Base-by-base conservation (phyloP, 2,329 filamentous ascomycete species). In the Bisporella sp. region DNA sequence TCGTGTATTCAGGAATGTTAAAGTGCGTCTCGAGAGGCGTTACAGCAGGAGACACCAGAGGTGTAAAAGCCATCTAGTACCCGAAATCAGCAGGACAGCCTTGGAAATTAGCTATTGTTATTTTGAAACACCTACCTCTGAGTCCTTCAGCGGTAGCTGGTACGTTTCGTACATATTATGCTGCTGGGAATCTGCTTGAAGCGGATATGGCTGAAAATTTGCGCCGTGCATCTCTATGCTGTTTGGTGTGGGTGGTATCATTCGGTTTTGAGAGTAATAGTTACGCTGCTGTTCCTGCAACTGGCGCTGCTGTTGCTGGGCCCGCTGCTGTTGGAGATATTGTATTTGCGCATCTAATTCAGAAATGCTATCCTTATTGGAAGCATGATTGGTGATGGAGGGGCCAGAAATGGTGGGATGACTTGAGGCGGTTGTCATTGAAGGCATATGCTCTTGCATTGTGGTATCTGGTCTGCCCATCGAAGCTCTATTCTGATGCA, bases 21-120 rank as follows among this genome's bases (percentile, higher is more conserved):
- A 88, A 89, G 56, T 84, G 81, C 41, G 79, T 74, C 62, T 91
- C 88, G 46, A 90, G 74, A 28, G 88, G 87, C 2, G 87, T 91
- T 41, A 92, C 87, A 4, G 87, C 88, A n/a, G 88, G 88, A 13
- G 88, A 91, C 8, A 88, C 87, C 31, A 92, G 75, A 1, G 88
- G 88, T 2, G 87, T 92, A 63, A 91, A 91, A 7, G 82, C 75
- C 78, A 88, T 82, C 81, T 85, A 61, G 66, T 37, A 21, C n/a
- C 13, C 28, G 46, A 41, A 12, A 30, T 44, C n/a, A 45, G 49
- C 53, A 46, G 51, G 32, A n/a, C 37, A 47, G 39, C 39, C 33
- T 55, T 8, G 48, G 6, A 39, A 32, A 21, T 13, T 31, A 37
- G 33, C 8, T n/a, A 45, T 31, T 29, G 37, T 31, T 31, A 5